Base-by-base conservation (phyloP, 2,329 filamentous ascomycete species). In the Coniochaeta prunicola region DNA sequence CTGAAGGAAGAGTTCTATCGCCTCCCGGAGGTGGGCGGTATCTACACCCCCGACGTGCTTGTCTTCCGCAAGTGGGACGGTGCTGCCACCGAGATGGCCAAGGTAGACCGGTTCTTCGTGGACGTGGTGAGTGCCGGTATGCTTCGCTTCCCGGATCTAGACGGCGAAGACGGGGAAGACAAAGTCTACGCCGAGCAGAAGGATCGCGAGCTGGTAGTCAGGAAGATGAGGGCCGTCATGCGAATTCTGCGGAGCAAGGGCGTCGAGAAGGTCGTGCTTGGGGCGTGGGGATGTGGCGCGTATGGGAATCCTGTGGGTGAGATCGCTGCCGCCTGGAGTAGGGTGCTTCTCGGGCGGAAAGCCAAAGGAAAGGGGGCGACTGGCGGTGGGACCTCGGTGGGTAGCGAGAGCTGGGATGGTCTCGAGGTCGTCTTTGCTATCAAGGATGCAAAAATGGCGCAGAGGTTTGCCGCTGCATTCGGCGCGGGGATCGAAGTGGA, bases 211-310 rank as follows among this genome's bases (percentile, higher is more conserved):
- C 61, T 80, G 9, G 77, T 77, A 0, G 64, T 77, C 28, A 69
- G 70, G 7, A 87, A 87, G 70, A 87, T 88, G 77, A 74, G 75
- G 28, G 76, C 75, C 6, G 82, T 86, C 1, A 65, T 88, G 68
- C 74, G 83, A 1, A 78, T 87, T 4, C 74, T 76, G 2, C 68
- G 74, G 9, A 65, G 70, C 1, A 77, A 76, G 59, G 78, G 79
- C 0, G 74, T 74, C 4, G 73, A 70, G 38, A 77, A 72, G 58
- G 64, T 87, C 0, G 80, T 88, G 0, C 72, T 88, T 0, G 85
- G 85, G 0, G 84, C 85, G 0, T 87, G 84, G 83, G 85, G 85
- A 0, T 87, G 84, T 60, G 85, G 85, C 2, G 82, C 82, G 0
- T 84, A 86, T 59, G 83, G 82, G 0, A 87, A 88, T 61, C 85